A percentile compares a stretch with the other conserved stretches of the same genome.
These are phyloP conservation scores for Russula sp. DNA, from an alignment of 768 basidiomycete genomes.

Conservation along the genomic window DNA sequence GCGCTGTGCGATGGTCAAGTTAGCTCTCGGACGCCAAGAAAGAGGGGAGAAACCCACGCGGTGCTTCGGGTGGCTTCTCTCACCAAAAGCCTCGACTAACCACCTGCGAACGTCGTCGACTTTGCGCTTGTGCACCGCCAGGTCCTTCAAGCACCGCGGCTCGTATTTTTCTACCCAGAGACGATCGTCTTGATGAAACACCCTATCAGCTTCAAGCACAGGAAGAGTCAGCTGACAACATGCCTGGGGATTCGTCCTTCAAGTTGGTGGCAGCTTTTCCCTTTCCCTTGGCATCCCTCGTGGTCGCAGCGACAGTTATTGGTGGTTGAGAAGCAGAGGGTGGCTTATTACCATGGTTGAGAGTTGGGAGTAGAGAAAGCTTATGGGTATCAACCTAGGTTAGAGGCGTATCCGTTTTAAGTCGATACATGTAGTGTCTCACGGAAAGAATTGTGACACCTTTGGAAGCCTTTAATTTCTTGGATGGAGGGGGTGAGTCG, in stretches of 20 bases:
- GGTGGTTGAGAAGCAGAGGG: background rate
- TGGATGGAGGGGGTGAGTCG: constrained; percentile 16
- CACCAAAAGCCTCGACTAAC: constrained; percentile 67
- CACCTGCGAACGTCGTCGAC: constrained; percentile 72
- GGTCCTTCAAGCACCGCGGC: constrained; percentile 46
- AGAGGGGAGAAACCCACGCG: constrained; percentile 44
- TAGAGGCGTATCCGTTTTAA: background rate
- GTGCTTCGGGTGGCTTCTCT: constrained; percentile 65
- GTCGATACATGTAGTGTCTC: constrained; percentile 1
- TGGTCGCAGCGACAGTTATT: background rate
- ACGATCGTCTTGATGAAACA: constrained; percentile 12
- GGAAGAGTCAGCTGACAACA: background rate
- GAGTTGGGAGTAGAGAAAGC: constrained; percentile 7
- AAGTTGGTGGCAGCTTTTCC: constrained; percentile 20
- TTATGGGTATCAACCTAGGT: constrained; percentile 4
- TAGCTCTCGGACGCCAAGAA: background rate
- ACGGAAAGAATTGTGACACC: constrained; percentile 10
- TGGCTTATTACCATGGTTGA: constrained; percentile 3
- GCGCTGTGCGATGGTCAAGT: constrained; percentile 41
- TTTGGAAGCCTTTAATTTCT: constrained; percentile 15
- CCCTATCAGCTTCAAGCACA: background rate
- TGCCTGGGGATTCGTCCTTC: background rate
- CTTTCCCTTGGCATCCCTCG: constrained; percentile 26
- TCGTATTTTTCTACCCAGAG: constrained; percentile 35
- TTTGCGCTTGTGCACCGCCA: constrained; percentile 77